These are phyloP conservation scores for Globisporangium abappressorium DNA, from an alignment of 352 stramenopile species.

Conservation along the genomic window DNA sequence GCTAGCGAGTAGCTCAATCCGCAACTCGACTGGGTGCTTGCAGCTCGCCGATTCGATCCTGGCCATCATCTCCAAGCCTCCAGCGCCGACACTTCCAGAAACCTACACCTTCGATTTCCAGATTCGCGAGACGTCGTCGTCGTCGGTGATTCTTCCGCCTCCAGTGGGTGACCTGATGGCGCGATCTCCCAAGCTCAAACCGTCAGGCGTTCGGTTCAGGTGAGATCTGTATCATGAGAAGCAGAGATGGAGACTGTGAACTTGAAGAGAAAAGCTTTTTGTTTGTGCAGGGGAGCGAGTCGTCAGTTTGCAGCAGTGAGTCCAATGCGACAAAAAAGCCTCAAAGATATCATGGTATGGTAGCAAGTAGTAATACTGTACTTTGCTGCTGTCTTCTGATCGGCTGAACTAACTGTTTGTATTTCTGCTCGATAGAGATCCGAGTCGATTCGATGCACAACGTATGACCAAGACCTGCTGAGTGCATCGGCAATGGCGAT, in stretches of 20 bases:
- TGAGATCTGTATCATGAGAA: conserved; percentile 12
- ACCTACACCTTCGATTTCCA: conserved; percentile 1
- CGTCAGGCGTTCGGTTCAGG: conserved; percentile 45
- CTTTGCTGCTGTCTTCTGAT: not conserved
- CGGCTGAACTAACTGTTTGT: not conserved
- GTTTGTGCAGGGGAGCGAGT: conserved; percentile 35
- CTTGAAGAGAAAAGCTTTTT: not conserved
- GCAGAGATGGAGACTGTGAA: not conserved
- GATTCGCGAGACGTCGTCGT: conserved; percentile 16
- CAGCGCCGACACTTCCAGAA: conserved; percentile 25
- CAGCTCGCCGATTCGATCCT: conserved; percentile 12
- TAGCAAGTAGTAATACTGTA: too few relatives aligned
- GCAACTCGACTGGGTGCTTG: not conserved
- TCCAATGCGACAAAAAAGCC: conserved; percentile 11
- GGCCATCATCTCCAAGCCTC: conserved; percentile 18
- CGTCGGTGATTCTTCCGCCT: conserved; percentile 36
- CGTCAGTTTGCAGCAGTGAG: conserved; percentile 56
- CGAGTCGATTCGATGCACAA: conserved; percentile 26
- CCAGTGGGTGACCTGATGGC: conserved; percentile 35
- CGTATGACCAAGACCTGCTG: conserved; percentile 56
- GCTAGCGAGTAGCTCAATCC: not conserved
- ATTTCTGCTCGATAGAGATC: conserved; percentile 22
- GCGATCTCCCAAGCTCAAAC: conserved; percentile 46
- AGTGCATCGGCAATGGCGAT: conserved; percentile 57
- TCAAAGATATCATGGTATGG: conserved; percentile 44